Base-by-base conservation (phyloP, 192 early-diverging fungal genomes). In the Coemansia sp. region DNA sequence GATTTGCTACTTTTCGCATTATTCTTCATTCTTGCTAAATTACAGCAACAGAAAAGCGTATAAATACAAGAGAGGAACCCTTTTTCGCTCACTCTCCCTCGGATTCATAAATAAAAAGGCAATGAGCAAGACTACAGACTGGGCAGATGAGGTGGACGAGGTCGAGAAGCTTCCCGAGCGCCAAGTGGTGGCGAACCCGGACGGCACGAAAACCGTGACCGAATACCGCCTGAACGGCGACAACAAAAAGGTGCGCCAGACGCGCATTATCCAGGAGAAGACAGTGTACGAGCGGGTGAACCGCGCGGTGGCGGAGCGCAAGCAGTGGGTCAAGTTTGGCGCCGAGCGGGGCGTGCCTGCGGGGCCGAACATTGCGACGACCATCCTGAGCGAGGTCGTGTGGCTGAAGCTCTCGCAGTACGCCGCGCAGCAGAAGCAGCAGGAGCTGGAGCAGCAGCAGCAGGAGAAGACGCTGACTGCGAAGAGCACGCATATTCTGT, bases 181-280 rank as follows among this genome's bases (percentile, higher is more conserved):
- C 19, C 50, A 67, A 33, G 54, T 78, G 18, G 64, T 72, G 14
- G 19, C 16, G 44, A 86, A 88, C 35, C 85, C 86, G 53, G 88
- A 94, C 58, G 92, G 90, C 22, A 90, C 92, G 62, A 90, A 89
- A 67, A 87, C 87, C 7, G 82, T 92, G 50, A 84, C 91, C 35
- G 89, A 93, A 80, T 87, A 89, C 80, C 83, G 81, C 57, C 75
- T 80, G n/a, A 96, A 94, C 60, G 93, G 92, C 23, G 90, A 93
- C 44, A 93, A 94, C 67, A 90, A 93, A 69, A 92, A 87, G 80
- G 92, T 97, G 47, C 94, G 92, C 80, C 81, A 92, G 58, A 93
- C 92, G 21, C 83, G 89, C 48, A 87, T 87, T 58, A 90, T 97
- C 43, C 83, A 86, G 56, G 87, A 86, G 45, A 92, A 88, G 74